A percentile compares a stretch with the other conserved stretches of the same genome.
These are phyloP conservation scores for Daldinia bambusicola DNA, from an alignment of 495 filamentous ascomycete species.

Conservation along the genomic window DNA sequence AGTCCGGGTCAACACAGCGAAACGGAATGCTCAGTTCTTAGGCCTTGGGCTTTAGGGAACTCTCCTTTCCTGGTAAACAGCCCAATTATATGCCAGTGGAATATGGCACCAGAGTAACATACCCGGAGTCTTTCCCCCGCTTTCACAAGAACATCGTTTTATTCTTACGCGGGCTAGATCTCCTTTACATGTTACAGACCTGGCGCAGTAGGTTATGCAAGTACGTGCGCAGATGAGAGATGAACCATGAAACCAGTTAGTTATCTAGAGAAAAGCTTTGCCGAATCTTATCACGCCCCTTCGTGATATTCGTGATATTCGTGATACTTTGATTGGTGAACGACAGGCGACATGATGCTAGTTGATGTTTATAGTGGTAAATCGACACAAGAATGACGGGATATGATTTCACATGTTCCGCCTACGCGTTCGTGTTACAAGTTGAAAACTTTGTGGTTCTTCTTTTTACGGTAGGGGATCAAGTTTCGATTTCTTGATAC, in stretches of 20 bases:
- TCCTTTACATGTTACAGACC: slow-evolving; percentile 2
- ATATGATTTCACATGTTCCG: slow-evolving; percentile 11
- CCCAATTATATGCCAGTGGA: slow-evolving; percentile 16
- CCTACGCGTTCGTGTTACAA: slow-evolving; percentile 9
- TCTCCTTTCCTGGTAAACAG: slow-evolving; percentile 2
- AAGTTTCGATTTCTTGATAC: no score
- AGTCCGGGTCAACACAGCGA: slow-evolving; percentile 38
- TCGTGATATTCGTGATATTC: not conserved
- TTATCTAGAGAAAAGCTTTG: not conserved
- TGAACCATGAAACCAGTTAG: not conserved
- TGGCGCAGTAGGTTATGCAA: not conserved
- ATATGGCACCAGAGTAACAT: slow-evolving; percentile 4
- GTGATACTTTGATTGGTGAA: not conserved
- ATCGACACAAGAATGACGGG: not conserved
- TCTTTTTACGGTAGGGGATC: not conserved
- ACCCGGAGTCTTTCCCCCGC: slow-evolving; percentile 36
- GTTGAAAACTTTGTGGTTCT: slow-evolving; percentile 4
- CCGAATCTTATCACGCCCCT: slow-evolving; percentile 22
- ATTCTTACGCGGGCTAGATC: slow-evolving; percentile 9
- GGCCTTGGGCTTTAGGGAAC: slow-evolving; percentile 22
- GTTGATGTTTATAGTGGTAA: not conserved
- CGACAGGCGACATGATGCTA: not conserved
- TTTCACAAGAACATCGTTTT: slow-evolving; percentile 32
- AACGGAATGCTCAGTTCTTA: slow-evolving; percentile 29
- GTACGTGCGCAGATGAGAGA: not conserved